A percentile compares a stretch with the other conserved stretches of the same genome.
phyloP scores from a whole-genome alignment of 2,329 filamentous ascomycete genomes.

The Alternaria burnsii region DNA sequence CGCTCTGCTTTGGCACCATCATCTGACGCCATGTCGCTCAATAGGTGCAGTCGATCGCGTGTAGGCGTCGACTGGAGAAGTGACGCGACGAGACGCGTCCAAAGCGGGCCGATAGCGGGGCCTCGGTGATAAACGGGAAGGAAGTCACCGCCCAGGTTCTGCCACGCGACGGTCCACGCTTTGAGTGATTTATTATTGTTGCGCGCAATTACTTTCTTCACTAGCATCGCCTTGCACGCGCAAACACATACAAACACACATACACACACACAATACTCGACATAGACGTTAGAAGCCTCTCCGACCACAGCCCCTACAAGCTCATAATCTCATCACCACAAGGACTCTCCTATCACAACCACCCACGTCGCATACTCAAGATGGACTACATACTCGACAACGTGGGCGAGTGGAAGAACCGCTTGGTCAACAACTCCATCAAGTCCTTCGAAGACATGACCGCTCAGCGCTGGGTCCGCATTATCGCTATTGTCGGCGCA shows the following conservation, averaged over 20 bases:
- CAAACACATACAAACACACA: not conserved
- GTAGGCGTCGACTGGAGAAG: not conserved
- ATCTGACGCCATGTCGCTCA: slow-evolving; percentile 36
- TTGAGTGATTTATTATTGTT: slow-evolving; percentile 19
- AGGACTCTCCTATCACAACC: not conserved
- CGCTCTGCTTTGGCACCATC: slow-evolving; percentile 37
- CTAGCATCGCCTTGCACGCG: not conserved
- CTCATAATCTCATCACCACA: not conserved
- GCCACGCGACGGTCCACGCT: slow-evolving; percentile 14
- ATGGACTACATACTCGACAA: slow-evolving; percentile 36
- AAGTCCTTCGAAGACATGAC: slow-evolving; percentile 56
- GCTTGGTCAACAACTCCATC: slow-evolving; percentile 53
- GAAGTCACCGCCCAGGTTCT: slow-evolving; percentile 22
- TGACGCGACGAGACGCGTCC: slow-evolving; percentile 32
- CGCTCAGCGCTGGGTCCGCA: slow-evolving; percentile 66
- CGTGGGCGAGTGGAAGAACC: slow-evolving; percentile 45
- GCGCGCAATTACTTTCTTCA: slow-evolving; percentile 8
- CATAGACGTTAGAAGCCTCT: not conserved
- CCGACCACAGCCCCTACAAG: not conserved
- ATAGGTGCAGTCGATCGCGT: slow-evolving; percentile 2
- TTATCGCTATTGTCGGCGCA: slow-evolving; percentile 74
- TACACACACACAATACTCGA: not conserved
- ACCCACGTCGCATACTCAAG: slow-evolving; percentile 5
- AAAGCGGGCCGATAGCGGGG: slow-evolving; percentile 25
- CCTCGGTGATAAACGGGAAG: slow-evolving; percentile 18